A percentile compares a stretch with the other conserved stretches of the same genome.
Conservation (phyloP, 2,329 filamentous ascomycete species). For the Boeremia lycopersici region DNA sequence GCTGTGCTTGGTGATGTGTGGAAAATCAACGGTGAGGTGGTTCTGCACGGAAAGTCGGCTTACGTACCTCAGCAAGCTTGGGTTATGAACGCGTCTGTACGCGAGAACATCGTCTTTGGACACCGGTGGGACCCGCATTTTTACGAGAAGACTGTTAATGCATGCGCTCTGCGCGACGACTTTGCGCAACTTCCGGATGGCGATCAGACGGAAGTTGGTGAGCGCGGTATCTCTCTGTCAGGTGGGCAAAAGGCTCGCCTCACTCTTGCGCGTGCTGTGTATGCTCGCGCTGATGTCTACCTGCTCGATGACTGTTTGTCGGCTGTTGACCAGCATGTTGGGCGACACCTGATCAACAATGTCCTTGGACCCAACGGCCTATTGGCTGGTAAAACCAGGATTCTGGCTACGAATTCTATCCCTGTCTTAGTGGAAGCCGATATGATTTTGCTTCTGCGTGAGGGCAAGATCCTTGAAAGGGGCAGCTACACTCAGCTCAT, state of each 20-base stretch:
- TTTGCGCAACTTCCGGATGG: slow-evolving; percentile 92
- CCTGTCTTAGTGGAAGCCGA: slow-evolving; percentile 87
- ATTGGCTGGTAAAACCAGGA: slow-evolving; percentile 82
- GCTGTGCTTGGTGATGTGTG: slow-evolving; percentile 88
- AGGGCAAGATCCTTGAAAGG: slow-evolving; percentile 81
- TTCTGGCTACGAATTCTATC: slow-evolving; percentile 94
- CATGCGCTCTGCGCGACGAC: slow-evolving; percentile 88
- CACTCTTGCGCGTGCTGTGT: slow-evolving; percentile 90
- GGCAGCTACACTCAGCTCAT: slow-evolving; percentile 91
- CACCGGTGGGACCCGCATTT: slow-evolving; percentile 92
- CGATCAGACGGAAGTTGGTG: slow-evolving; percentile 94
- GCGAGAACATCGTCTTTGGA: slow-evolving; percentile 96
- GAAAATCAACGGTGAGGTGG: slow-evolving; percentile 84
- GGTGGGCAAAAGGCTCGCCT: slow-evolving; percentile 95
- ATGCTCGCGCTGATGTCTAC: slow-evolving; percentile 95
- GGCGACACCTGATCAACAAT: slow-evolving; percentile 90
- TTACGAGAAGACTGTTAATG: slow-evolving; percentile 89
- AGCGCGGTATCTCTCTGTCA: slow-evolving; percentile 93
- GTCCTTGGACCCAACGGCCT: slow-evolving; percentile 87
- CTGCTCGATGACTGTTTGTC: slow-evolving; percentile 93
- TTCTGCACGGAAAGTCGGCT: slow-evolving; percentile 80
- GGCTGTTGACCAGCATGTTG: slow-evolving; percentile 97
- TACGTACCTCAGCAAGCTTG: slow-evolving; percentile 94
- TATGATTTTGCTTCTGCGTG: slow-evolving; percentile 82
- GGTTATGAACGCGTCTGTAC: slow-evolving; percentile 97